phyloP scores from a whole-genome alignment of 2,329 filamentous ascomycete genomes.

The Conoideocrella luteorostrata region DNA sequence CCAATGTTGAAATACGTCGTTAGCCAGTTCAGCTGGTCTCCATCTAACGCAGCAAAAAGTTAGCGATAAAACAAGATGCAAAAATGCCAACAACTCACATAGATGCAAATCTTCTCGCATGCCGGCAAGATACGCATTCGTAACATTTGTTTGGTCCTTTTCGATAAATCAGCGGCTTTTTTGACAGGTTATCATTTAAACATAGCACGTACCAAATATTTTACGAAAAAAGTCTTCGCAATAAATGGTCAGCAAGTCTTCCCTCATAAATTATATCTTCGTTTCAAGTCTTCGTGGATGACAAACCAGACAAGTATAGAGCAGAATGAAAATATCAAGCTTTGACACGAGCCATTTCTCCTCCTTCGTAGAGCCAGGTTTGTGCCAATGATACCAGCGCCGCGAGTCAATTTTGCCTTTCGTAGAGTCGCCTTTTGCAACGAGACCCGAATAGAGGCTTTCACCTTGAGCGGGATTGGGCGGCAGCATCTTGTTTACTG shows the following conservation, averaged over 20 bases:
- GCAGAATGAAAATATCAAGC: constrained; percentile 40
- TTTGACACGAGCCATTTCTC: constrained; percentile 42
- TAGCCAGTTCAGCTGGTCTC: constrained; percentile 38
- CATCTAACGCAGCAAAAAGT: constrained; percentile 23
- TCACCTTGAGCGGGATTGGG: too few species aligned
- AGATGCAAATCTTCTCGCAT: constrained; percentile 38
- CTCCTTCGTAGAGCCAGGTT: constrained; percentile 30
- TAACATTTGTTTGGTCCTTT: constrained; percentile 36
- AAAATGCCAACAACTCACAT: background rate
- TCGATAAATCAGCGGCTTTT: background rate
- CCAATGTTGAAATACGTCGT: constrained; percentile 42
- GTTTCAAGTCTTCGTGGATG: background rate
- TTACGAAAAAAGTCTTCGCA: constrained; percentile 10
- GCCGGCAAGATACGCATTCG: constrained; percentile 42
- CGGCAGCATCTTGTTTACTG: too few species aligned
- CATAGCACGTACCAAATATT: constrained; percentile 17
- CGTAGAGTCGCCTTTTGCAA: background rate
- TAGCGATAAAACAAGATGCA: background rate
- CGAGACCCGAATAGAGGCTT: background rate
- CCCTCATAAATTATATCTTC: background rate
- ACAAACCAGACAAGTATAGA: background rate
- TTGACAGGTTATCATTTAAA: background rate
- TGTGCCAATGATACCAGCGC: constrained; percentile 35
- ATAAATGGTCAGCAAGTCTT: constrained; percentile 1
- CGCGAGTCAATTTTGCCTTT: background rate